Base-by-base conservation (phyloP, 2,329 filamentous ascomycete species). In the Gnomoniopsis smithogilvyi region DNA sequence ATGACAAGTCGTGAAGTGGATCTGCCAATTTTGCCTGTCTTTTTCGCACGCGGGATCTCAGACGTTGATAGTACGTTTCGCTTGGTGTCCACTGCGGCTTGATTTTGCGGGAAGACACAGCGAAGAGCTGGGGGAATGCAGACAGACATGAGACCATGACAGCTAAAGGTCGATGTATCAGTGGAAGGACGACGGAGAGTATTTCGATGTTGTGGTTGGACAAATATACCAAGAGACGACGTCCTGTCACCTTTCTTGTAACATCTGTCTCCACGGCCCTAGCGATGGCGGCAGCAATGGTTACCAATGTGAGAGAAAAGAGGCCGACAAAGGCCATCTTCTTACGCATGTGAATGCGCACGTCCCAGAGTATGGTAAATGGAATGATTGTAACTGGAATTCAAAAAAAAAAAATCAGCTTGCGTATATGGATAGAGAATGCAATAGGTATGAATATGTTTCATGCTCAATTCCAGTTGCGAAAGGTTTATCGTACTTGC, bases 111-210 rank as follows among this genome's bases (percentile, higher is more conserved):
- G 33, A 3, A 8, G 34, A 8, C 6, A 45, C 34, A 11, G 36
- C 24, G n/a, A 62, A 62, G 17, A 62, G 60, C 48, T 62, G 60
- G 1, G 60, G 60, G 26, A 62, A 62, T 17, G 60, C 48, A 43
- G 56, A 58, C 10, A 59, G 56, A 19, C 60, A 59, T 3, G 56
- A 41, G 15, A 59, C 38, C 14, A 62, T 46, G 12, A 62, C 50
- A 7, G 51, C 59, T 61, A 43, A 15, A 22, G 12, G 19, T n/a
- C n/a, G n/a, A n/a, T n/a, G n/a, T n/a, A n/a, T n/a, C n/a, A n/a
- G n/a, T n/a, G n/a, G n/a, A n/a, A n/a, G n/a, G n/a, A n/a, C n/a
- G n/a, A n/a, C n/a, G n/a, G n/a, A n/a, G n/a, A n/a, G n/a, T n/a
- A n/a, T n/a, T n/a, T n/a, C n/a, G n/a, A n/a, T n/a, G n/a, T n/a